Base-by-base conservation (phyloP, 1,139 yeast species). In the Yamadazyma mexicana region DNA sequence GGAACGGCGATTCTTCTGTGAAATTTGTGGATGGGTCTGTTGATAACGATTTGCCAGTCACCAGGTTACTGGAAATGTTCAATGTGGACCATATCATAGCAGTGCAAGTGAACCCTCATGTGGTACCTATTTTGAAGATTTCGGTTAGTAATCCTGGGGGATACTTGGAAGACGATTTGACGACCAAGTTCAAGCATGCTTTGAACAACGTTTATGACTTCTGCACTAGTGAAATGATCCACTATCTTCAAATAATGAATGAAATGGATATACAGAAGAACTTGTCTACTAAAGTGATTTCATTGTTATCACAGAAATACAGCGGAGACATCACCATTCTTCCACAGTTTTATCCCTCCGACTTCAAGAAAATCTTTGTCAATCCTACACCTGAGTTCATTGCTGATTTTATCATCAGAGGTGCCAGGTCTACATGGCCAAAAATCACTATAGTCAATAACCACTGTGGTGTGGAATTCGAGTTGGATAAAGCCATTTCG, bases 31-130 rank as follows among this genome's bases (percentile, higher is more conserved):
- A 94, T 61, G 99, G 98, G 0, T 88, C 96, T 1, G 96, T 94
- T 4, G 95, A 91, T 55, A 87, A 88, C 49, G 99, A 92, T 58
- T 66, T 92, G 37, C 99, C 99, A 2, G 83, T 89, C 23, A 76
- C 95, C 1, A 75, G 97, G 51, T 69, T 92, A 15, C 86, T 95
- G 35, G 98, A 92, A 60, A 87, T 92, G 91, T 94, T 92, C 58
- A 92, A 92, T 55, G 96, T 92, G 27, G 95, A 92, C 58, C 97
- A 94, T 59, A 91, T 92, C 45, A 87, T 92, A 55, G 98, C 96
- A 0, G 91, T 96, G 39, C 98, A 94, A 61, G 98, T 92, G 1
- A 88, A 94, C 54, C 96, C 98, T 0, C 98, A 92, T 58, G 95
- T 92, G 24, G 91, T 87, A 1, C 98, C 98, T 2, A 75, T 92